Evolutionary conservation across 148 eudicot genomes (phyloP).

Genomic region (Agrostemma githago): DNA sequence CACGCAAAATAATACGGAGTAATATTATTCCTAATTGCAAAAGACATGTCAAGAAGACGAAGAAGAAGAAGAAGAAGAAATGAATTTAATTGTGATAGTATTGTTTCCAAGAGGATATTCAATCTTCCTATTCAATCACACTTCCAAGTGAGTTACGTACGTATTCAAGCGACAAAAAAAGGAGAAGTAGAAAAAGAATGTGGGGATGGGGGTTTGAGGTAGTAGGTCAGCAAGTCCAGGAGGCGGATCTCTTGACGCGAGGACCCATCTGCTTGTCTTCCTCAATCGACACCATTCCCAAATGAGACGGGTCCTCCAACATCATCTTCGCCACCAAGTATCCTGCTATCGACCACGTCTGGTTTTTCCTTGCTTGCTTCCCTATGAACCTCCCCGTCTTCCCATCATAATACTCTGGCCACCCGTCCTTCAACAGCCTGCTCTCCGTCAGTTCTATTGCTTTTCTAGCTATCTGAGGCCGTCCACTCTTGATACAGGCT

Average conservation of each 20-base stretch:
- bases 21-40: too few species aligned
- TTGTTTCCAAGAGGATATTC: neutral
- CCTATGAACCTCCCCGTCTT: constrained; percentile 47
- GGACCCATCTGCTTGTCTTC: constrained; percentile 53
- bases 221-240: constrained; percentile 35
- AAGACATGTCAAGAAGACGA: neutral
- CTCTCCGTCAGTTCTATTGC: constrained; percentile 45
- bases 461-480: constrained; percentile 50
- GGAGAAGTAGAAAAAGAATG: neutral
- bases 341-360: constrained; percentile 60
- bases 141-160: neutral
- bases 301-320: constrained; percentile 60
- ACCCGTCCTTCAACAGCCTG: constrained; percentile 40
- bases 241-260: constrained; percentile 43
- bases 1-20: too few species aligned
- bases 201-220: neutral
- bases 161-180: neutral
- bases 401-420: constrained; percentile 62
- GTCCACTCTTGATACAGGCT: constrained; percentile 53
- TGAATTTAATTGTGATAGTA: neutral
- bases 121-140: constrained; percentile 3
- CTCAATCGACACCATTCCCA: constrained; percentile 56
- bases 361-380: constrained; percentile 50
- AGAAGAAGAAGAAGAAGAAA: neutral
- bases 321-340: constrained; percentile 56